Conservation (phyloP, 2,329 filamentous ascomycete species). For the Blastomyces percursus region DNA sequence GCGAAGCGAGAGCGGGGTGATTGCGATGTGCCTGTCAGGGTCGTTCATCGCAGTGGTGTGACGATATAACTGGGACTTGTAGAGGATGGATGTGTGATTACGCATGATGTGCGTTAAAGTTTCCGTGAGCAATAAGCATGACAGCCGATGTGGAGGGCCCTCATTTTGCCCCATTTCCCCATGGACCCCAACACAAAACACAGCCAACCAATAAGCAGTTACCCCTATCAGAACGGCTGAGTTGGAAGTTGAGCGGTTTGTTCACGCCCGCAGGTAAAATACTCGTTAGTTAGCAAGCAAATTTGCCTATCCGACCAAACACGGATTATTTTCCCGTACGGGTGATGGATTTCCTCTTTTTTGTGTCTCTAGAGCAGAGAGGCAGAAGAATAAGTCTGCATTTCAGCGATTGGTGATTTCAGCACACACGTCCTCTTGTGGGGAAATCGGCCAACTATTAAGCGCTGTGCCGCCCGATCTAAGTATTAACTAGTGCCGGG, state of each 20-base stretch:
- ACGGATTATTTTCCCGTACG: background rate
- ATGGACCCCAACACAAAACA: background rate
- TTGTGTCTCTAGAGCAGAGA: background rate
- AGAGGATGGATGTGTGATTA: background rate
- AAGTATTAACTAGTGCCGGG: background rate
- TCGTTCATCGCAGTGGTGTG: no score
- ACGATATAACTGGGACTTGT: no score
- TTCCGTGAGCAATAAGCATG: background rate
- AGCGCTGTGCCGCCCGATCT: constrained; percentile 1
- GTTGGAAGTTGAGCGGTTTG: background rate
- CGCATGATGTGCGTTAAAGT: background rate
- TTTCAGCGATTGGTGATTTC: background rate
- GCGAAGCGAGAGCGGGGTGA: no score
- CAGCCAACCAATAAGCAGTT: background rate
- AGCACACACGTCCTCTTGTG: background rate
- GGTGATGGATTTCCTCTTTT: background rate
- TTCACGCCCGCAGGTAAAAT: background rate
- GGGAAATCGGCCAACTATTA: background rate
- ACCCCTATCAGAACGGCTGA: background rate
- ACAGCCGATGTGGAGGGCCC: background rate
- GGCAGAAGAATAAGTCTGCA: background rate
- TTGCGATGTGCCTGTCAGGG: no score
- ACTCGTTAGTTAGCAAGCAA: background rate
- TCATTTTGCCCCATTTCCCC: background rate
- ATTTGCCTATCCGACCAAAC: background rate